These are phyloP conservation scores for Apiospora hydei DNA, from an alignment of 2,329 filamentous ascomycete genomes.

Conservation along the genomic window DNA sequence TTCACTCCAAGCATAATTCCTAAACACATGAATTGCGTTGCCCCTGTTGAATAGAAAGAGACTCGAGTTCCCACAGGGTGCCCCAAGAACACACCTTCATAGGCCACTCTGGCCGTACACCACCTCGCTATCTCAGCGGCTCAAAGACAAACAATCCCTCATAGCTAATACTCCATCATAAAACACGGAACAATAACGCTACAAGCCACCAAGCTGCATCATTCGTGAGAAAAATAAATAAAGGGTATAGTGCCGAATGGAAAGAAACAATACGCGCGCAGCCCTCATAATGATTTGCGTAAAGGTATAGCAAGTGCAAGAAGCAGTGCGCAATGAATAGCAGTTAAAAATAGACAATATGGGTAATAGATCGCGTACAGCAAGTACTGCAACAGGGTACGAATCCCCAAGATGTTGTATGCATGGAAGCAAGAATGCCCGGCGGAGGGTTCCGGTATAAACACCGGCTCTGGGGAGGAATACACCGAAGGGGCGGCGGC, in stretches of 20 bases:
- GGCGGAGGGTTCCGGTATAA: slow-evolving; percentile 11
- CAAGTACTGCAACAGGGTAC: not conserved
- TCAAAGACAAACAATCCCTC: not conserved
- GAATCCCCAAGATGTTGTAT: slow-evolving; percentile 1
- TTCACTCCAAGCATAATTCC: slow-evolving; percentile 13
- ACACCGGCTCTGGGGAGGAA: not conserved
- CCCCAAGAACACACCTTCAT: not conserved
- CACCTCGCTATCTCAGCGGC: not conserved
- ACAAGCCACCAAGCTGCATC: slow-evolving; percentile 24
- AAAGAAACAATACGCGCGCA: slow-evolving; percentile 13
- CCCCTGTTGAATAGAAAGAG: slow-evolving; percentile 8
- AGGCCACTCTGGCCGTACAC: not conserved
- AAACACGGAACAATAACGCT: not conserved
- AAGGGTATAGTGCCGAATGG: slow-evolving; percentile 26
- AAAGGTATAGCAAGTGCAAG: not conserved
- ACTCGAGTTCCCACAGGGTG: not conserved
- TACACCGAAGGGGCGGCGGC: not conserved
- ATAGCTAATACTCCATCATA: not conserved
- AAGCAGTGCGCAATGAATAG: slow-evolving; percentile 2
- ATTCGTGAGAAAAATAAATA: slow-evolving; percentile 8
- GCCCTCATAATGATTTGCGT: slow-evolving; percentile 6
- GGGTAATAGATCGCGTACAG: not conserved
- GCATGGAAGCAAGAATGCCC: not conserved
- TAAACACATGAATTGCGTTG: slow-evolving; percentile 7
- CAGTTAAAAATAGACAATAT: slow-evolving; percentile 24